Conservation (phyloP, 1,284 basidiomycete species). For the Apiotrichum sp. region DNA sequence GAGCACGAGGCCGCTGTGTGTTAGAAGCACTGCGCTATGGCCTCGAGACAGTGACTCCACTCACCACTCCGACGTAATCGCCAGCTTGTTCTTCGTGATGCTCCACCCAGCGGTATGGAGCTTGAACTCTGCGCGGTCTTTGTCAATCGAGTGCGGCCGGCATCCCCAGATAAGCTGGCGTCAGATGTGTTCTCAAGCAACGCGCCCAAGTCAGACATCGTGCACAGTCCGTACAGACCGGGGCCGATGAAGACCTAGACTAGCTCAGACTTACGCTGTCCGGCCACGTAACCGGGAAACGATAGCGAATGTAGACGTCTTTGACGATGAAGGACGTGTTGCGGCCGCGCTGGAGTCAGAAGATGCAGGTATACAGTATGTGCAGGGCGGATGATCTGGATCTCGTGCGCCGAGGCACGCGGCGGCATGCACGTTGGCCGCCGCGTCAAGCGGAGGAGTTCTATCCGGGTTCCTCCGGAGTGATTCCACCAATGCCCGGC, state of each 20-base stretch:
- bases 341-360: slow-evolving; percentile 21
- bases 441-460: too few species aligned
- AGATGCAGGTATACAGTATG: too few species aligned
- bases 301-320: slow-evolving; percentile 20
- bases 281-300: slow-evolving; percentile 42
- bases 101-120: slow-evolving; percentile 34
- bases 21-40: neutral
- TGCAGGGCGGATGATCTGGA: too few species aligned
- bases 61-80: slow-evolving; percentile 23
- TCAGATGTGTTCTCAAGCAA: neutral
- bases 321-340: slow-evolving; percentile 38
- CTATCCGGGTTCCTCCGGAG: too few species aligned
- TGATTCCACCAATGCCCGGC: too few species aligned
- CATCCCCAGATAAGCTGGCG: slow-evolving; percentile 35
- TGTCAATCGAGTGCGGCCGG: slow-evolving; percentile 30
- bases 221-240: slow-evolving; percentile 21
- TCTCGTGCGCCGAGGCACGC: too few species aligned
- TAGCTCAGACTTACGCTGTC: slow-evolving; percentile 30
- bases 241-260: too few species aligned
- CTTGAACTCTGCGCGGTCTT: slow-evolving; percentile 31
- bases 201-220: neutral
- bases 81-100: slow-evolving; percentile 32
- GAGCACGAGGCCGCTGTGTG: slow-evolving; percentile 35
- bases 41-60: neutral
- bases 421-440: too few species aligned